phyloP scores from a whole-genome alignment of 768 basidiomycete genomes.

The Epithele typhae region DNA sequence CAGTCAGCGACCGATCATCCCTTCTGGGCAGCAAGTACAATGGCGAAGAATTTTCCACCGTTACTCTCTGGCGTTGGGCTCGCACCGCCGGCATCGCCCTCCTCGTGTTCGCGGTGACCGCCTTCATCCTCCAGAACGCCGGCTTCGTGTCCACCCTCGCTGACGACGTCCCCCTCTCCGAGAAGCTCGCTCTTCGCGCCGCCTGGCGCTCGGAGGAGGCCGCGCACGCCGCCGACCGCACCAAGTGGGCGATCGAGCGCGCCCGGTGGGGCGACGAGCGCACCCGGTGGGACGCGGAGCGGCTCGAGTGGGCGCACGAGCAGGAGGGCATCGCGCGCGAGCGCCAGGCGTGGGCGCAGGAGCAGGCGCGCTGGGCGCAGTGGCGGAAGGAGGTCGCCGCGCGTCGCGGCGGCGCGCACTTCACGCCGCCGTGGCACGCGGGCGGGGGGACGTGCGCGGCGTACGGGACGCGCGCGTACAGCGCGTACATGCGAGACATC shows the following conservation, averaged over 20 bases:
- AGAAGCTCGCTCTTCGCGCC: conserved; percentile 1
- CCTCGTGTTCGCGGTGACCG: neutral
- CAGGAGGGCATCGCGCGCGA: neutral
- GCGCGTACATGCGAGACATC: conserved; percentile 11
- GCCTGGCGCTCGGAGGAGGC: conserved; percentile 1
- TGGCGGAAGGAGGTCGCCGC: conserved; percentile 4
- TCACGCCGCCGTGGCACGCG: conserved; percentile 6
- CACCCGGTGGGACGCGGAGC: conserved; percentile 1
- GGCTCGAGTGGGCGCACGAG: neutral
- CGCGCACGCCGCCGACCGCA: neutral
- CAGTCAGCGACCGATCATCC: too few relatives aligned
- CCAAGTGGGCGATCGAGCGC: conserved; percentile 4
- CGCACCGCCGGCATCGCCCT: neutral
- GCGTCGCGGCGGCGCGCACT: conserved; percentile 10
- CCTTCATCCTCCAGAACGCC: conserved; percentile 7
- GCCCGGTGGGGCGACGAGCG: conserved; percentile 2
- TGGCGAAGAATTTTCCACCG: too few relatives aligned
- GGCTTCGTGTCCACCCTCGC: conserved; percentile 4
- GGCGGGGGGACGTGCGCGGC: conserved; percentile 8
- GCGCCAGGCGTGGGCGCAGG: conserved; percentile 9
- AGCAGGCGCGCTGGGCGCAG: neutral
- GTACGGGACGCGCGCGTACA: conserved; percentile 17
- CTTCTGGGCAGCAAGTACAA: too few relatives aligned
- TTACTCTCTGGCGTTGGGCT: too few relatives aligned
- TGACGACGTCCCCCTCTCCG: conserved; percentile 5